These are phyloP conservation scores for Fusarium sterilihyphosum DNA, from an alignment of 2,329 filamentous ascomycete species.

Conservation along the genomic window DNA sequence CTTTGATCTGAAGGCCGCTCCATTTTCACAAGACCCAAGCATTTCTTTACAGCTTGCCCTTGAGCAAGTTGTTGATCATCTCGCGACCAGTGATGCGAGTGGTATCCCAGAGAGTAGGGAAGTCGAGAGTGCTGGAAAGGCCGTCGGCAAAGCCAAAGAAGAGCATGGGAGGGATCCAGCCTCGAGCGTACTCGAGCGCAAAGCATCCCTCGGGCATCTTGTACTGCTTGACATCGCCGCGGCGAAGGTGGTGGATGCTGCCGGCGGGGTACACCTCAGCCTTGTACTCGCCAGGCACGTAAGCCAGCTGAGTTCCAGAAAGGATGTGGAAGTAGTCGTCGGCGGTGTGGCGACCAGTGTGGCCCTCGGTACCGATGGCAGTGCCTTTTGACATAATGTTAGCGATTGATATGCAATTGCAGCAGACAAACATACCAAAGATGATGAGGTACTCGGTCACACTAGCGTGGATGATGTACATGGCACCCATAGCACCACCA, in stretches of 20 bases:
- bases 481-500: conserved; percentile 89
- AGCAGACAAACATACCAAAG: conserved; percentile 64
- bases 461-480: conserved; percentile 92
- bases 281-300: conserved; percentile 73
- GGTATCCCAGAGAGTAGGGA: conserved; percentile 87
- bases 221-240: conserved; percentile 83
- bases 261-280: conserved; percentile 77
- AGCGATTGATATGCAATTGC: neutral
- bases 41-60: conserved; percentile 71
- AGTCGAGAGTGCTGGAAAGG: conserved; percentile 82
- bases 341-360: conserved; percentile 87
- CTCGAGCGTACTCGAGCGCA: conserved; percentile 83
- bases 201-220: conserved; percentile 81
- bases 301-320: conserved; percentile 78
- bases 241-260: conserved; percentile 74
- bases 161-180: conserved; percentile 94
- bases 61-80: conserved; percentile 78
- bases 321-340: conserved; percentile 97
- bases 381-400: conserved; percentile 58
- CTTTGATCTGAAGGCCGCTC: neutral
- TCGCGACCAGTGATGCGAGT: conserved; percentile 76
- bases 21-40: neutral
- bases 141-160: conserved; percentile 89
- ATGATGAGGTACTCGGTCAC: conserved; percentile 92
- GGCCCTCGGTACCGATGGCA: conserved; percentile 85